Evolutionary conservation across 345 rosid genomes (phyloP).

Genomic region (Salix arbutifolia): DNA sequence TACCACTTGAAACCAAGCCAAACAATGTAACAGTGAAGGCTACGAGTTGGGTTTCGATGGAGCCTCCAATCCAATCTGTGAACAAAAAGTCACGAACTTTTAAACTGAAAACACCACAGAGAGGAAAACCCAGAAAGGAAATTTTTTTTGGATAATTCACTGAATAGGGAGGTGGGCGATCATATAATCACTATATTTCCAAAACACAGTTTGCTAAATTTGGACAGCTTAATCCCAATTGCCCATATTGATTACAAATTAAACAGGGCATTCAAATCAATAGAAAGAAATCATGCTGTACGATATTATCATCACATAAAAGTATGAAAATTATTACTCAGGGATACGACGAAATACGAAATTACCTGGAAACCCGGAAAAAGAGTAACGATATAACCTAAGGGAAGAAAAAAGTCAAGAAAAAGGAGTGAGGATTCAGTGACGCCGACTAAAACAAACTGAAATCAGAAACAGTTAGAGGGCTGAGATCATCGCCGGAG

Average conservation of each 20-base stretch:
- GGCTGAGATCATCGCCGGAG: neutral
- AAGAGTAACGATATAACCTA: neutral
- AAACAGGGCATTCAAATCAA: neutral
- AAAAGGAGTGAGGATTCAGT: neutral
- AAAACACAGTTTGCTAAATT: neutral
- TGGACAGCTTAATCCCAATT: neutral
- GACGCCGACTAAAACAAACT: neutral
- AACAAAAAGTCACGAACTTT: neutral
- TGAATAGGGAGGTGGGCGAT: neutral
- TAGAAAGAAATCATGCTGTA: neutral
- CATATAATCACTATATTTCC: neutral
- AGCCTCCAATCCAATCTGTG: neutral
- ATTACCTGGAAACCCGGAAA: slow-evolving; percentile 13
- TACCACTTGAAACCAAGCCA: neutral
- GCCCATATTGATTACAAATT: neutral
- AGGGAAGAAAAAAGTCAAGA: neutral
- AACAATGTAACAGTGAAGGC: slow-evolving; percentile 13
- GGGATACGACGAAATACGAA: neutral
- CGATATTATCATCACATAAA: neutral
- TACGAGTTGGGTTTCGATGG: neutral
- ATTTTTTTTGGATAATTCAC: neutral
- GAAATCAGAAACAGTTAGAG: neutral
- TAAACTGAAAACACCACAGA: neutral
- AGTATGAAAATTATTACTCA: neutral
- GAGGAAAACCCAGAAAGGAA: neutral